phyloP scores from a whole-genome alignment of 1,139 yeast genomes.

The Sugiyamaella xylanicola region DNA sequence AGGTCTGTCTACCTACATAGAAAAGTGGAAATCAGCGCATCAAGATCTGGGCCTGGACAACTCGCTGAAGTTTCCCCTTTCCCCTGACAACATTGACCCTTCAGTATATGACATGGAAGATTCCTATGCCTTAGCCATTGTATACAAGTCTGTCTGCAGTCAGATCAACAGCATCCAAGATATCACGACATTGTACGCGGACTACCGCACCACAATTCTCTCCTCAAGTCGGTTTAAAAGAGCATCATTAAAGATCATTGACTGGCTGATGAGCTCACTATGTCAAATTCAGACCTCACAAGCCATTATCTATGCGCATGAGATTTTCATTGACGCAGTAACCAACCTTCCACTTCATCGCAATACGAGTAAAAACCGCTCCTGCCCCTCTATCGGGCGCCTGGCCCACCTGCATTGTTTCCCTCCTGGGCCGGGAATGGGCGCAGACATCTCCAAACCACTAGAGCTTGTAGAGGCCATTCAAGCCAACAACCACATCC shows the following conservation, averaged over 20 bases:
- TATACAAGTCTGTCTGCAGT: constrained; percentile 19
- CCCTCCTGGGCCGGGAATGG: constrained; percentile 12
- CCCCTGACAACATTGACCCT: constrained; percentile 12
- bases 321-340: constrained; percentile 31
- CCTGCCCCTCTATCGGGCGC: background rate
- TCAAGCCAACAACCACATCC: constrained; percentile 22
- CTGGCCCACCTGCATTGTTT: constrained; percentile 10
- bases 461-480: constrained; percentile 26
- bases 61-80: constrained; percentile 1
- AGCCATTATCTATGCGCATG: constrained; percentile 31
- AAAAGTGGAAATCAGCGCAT: background rate
- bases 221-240: background rate
- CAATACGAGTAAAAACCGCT: constrained; percentile 1
- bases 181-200: constrained; percentile 26
- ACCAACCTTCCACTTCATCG: constrained; percentile 23
- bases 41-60: background rate
- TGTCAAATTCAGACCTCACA: constrained; percentile 25
- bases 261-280: constrained; percentile 34
- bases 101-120: constrained; percentile 11
- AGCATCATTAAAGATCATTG: constrained; percentile 28
- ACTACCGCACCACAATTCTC: constrained; percentile 23
- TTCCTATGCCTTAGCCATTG: constrained; percentile 8
- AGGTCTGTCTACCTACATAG: background rate
- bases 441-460: constrained; percentile 27
- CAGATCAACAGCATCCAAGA: constrained; percentile 11